Conservation (phyloP, 495 filamentous ascomycete genomes). For the Tuber aestivum region DNA sequence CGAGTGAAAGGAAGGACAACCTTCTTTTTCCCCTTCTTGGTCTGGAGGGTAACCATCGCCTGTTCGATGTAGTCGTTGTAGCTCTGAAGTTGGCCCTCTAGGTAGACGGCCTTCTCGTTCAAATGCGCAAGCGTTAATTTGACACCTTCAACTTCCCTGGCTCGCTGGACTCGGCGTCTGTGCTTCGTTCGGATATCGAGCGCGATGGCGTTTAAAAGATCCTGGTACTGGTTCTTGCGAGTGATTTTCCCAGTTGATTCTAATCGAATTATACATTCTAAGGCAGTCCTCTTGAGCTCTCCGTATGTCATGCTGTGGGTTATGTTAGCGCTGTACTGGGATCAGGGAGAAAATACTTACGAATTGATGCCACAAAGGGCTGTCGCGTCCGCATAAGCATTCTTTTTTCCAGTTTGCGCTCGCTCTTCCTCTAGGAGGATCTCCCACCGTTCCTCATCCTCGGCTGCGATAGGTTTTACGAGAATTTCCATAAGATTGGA, state of each 20-base stretch:
- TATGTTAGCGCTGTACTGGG: constrained; percentile 19
- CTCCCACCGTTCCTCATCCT: constrained; percentile 87
- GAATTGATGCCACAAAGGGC: constrained; percentile 73
- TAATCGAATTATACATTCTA: constrained; percentile 88
- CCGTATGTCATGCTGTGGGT: constrained; percentile 68
- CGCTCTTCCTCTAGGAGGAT: constrained; percentile 78
- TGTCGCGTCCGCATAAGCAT: constrained; percentile 86
- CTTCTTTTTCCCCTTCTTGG: constrained; percentile 91
- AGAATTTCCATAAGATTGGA: constrained; percentile 89
- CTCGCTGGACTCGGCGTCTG: constrained; percentile 78
- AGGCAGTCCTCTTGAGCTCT: constrained; percentile 82
- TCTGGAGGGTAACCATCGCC: constrained; percentile 96
- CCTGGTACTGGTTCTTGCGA: constrained; percentile 90
- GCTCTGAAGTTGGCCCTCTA: constrained; percentile 89
- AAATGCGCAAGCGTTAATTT: constrained; percentile 75
- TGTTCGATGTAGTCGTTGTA: constrained; percentile 99
- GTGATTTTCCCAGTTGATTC: constrained; percentile 80
- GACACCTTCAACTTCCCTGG: constrained; percentile 84
- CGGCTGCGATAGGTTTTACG: constrained; percentile 74
- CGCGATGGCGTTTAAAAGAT: constrained; percentile 91
- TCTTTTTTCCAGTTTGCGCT: constrained; percentile 56
- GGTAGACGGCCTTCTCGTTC: constrained; percentile 82
- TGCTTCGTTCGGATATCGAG: constrained; percentile 96
- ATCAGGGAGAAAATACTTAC: constrained; percentile 18
- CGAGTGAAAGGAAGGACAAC: constrained; percentile 97